Percentiles rank a stretch among this genome's conserved stretches.
Evolutionary conservation across 2,329 filamentous ascomycete genomes (phyloP).

Genomic region (Talaromyces atroroseus): DNA sequence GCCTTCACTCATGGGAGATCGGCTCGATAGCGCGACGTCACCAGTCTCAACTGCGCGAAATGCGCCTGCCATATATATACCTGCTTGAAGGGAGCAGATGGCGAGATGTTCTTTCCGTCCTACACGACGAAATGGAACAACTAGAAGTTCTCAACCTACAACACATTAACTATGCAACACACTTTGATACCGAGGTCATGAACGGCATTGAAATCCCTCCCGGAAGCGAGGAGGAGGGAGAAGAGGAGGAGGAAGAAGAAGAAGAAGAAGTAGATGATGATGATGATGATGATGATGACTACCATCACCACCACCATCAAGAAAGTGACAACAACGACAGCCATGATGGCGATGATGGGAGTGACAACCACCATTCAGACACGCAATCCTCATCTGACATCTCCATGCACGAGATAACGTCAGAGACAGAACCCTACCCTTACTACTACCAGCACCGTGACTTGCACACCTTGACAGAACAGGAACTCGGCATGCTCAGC

Average conservation of each 20-base stretch:
- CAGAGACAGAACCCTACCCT: constrained; percentile 11
- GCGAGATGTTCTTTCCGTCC: constrained; percentile 54
- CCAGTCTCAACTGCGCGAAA: constrained; percentile 50
- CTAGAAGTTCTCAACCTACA: constrained; percentile 60
- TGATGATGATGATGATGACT: constrained; percentile 2
- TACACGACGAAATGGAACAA: constrained; percentile 52
- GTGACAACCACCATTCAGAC: neutral
- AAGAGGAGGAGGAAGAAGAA: neutral
- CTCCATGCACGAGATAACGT: constrained; percentile 10
- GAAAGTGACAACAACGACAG: constrained; percentile 7
- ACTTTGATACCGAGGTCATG: constrained; percentile 43
- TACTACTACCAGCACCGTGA: constrained; percentile 2
- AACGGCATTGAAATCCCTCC: constrained; percentile 19
- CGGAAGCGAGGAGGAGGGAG: constrained; percentile 4
- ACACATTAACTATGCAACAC: constrained; percentile 54
- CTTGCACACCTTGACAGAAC: constrained; percentile 15
- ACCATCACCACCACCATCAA: no score
- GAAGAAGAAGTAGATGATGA: neutral
- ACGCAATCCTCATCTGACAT: constrained; percentile 16
- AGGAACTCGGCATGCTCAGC: constrained; percentile 23
- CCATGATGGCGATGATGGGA: constrained; percentile 9
- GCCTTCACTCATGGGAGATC: constrained; percentile 56
- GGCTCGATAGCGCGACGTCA: constrained; percentile 54
- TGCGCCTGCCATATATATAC: constrained; percentile 57
- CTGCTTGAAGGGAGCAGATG: constrained; percentile 56